Percentiles rank a stretch among this genome's conserved stretches.
Evolutionary conservation across 2,329 filamentous ascomycete genomes (phyloP).

Genomic region (Colletotrichum lentis): DNA sequence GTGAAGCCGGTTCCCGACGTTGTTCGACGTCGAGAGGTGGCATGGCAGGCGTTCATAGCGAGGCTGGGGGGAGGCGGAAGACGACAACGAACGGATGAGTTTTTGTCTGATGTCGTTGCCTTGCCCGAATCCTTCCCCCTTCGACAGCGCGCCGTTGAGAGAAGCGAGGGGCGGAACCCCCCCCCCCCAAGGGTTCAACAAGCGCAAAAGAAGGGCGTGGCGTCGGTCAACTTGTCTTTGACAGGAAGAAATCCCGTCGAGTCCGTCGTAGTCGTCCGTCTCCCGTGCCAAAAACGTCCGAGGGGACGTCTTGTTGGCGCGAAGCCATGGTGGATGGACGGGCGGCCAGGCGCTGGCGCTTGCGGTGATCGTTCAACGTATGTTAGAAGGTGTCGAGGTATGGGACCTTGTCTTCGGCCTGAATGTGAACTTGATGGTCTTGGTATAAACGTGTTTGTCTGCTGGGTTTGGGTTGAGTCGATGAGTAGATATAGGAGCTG

Average conservation of each 20-base stretch:
- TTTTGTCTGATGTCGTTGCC: background rate
- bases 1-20: background rate
- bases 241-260: background rate
- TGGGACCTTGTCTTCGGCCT: too few species aligned
- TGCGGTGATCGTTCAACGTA: background rate
- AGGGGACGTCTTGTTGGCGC: background rate
- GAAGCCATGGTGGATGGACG: conserved; percentile 10
- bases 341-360: conserved; percentile 1
- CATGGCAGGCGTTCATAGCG: background rate
- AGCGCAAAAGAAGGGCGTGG: background rate
- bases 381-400: background rate
- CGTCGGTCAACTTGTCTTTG: background rate
- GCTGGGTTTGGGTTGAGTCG: background rate
- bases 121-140: background rate
- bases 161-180: background rate
- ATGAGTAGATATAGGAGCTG: background rate
- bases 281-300: background rate
- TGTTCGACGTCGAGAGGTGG: background rate
- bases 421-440: too few species aligned
- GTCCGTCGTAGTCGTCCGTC: conserved; percentile 2
- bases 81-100: background rate
- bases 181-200: background rate
- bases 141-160: background rate
- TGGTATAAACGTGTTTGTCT: background rate
- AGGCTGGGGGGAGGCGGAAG: background rate